These are phyloP conservation scores for Aspergillus sp. DNA, from an alignment of 2,329 filamentous ascomycete genomes.

Conservation along the genomic window DNA sequence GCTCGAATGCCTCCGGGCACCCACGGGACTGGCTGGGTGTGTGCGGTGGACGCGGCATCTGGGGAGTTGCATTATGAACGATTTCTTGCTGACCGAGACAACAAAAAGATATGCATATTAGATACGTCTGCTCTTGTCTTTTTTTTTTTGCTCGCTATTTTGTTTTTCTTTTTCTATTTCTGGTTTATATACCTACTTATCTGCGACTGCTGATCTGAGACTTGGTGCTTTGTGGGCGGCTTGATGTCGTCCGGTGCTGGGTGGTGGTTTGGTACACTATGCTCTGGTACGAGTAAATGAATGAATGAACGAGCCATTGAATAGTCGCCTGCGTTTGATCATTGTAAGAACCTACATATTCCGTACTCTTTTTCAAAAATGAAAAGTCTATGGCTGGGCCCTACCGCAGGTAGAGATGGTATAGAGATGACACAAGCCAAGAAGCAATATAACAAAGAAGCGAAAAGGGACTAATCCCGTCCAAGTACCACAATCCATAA, in stretches of 20 bases:
- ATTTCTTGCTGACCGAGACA: neutral
- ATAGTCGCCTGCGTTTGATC: neutral
- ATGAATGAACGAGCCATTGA: conserved; percentile 31
- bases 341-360: too few species aligned
- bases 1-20: conserved; percentile 31
- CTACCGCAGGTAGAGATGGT: neutral
- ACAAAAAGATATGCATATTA: conserved; percentile 11
- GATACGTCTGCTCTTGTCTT: conserved; percentile 8
- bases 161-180: conserved; percentile 7
- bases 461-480: neutral
- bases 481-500: neutral
- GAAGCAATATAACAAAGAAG: neutral
- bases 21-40: conserved; percentile 44
- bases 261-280: conserved; percentile 12
- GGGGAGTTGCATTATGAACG: conserved; percentile 40
- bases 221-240: neutral
- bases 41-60: conserved; percentile 45
- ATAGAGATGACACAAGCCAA: neutral
- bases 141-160: conserved; percentile 7
- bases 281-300: conserved; percentile 28
- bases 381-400: neutral
- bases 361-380: too few species aligned
- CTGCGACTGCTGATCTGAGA: neutral
- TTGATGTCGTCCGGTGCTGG: conserved; percentile 8
- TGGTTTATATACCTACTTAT: conserved; percentile 4